Evolutionary conservation across 805 yeast genomes (phyloP).

Genomic region (Candida bentonensis): DNA sequence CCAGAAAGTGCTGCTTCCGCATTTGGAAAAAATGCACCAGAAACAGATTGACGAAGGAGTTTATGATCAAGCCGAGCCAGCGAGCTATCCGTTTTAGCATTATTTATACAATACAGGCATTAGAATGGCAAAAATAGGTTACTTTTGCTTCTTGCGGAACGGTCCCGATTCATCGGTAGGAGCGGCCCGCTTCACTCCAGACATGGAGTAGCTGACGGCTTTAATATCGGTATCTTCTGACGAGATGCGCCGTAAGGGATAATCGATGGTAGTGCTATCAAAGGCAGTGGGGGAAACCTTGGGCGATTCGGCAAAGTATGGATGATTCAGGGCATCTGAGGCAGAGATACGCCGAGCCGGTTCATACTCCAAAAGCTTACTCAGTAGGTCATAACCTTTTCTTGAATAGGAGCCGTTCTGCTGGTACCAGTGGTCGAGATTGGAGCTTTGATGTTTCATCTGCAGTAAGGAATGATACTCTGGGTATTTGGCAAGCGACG

Average conservation of each 20-base stretch:
- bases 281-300: conserved; percentile 65
- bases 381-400: conserved; percentile 50
- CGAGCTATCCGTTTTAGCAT: conserved; percentile 2
- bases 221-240: conserved; percentile 74
- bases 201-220: conserved; percentile 16
- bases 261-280: conserved; percentile 54
- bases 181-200: conserved; percentile 21
- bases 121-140: not conserved
- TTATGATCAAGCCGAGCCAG: conserved; percentile 1
- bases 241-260: conserved; percentile 78
- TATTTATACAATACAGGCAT: not conserved
- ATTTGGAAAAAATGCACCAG: conserved; percentile 32
- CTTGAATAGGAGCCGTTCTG: conserved; percentile 64
- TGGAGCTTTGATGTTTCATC: conserved; percentile 49
- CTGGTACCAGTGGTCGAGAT: conserved; percentile 74
- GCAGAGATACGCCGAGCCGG: conserved; percentile 75
- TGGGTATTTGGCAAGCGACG: conserved; percentile 64
- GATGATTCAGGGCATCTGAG: conserved; percentile 56
- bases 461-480: conserved; percentile 57
- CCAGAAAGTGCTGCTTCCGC: conserved; percentile 41
- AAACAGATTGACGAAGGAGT: conserved; percentile 23
- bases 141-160: conserved; percentile 16
- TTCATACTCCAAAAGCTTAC: conserved; percentile 62
- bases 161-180: conserved; percentile 10
- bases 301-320: conserved; percentile 62